These are phyloP conservation scores for Penicillium daleae DNA, from an alignment of 495 filamentous ascomycete species.

Conservation along the genomic window DNA sequence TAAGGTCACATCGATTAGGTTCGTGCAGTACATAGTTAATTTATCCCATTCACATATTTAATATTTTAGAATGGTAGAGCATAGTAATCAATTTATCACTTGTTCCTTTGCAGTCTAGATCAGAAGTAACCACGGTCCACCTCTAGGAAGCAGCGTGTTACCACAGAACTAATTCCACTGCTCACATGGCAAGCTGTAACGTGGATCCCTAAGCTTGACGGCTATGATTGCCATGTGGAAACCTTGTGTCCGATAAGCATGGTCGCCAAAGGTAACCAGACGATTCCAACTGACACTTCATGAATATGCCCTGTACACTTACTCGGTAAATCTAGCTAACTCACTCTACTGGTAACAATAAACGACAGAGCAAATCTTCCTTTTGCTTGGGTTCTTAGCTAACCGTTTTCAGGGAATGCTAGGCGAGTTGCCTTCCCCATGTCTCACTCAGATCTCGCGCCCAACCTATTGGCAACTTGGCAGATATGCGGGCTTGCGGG, in stretches of 20 bases:
- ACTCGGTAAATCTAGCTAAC: neutral
- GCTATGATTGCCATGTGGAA: neutral
- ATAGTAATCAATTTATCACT: no score
- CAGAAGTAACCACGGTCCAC: neutral
- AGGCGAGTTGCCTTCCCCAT: neutral
- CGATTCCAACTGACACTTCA: neutral
- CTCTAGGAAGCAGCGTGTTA: neutral
- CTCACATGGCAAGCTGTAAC: neutral
- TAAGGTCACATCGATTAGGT: no score
- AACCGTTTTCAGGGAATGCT: neutral
- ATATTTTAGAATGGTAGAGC: no score
- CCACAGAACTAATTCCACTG: no score
- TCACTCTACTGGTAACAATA: neutral
- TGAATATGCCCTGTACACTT: neutral
- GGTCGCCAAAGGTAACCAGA: neutral
- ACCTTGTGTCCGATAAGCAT: conserved; percentile 6
- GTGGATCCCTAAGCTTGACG: neutral
- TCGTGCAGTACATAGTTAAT: no score
- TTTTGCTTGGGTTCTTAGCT: neutral
- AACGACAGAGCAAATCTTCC: neutral
- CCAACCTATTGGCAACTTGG: neutral
- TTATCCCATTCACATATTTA: no score
- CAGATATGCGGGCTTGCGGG: neutral
- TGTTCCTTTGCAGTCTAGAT: no score
- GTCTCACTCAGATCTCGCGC: neutral